Conservation (phyloP, 2,329 filamentous ascomycete species). For the Fusarium protoensiforme region DNA sequence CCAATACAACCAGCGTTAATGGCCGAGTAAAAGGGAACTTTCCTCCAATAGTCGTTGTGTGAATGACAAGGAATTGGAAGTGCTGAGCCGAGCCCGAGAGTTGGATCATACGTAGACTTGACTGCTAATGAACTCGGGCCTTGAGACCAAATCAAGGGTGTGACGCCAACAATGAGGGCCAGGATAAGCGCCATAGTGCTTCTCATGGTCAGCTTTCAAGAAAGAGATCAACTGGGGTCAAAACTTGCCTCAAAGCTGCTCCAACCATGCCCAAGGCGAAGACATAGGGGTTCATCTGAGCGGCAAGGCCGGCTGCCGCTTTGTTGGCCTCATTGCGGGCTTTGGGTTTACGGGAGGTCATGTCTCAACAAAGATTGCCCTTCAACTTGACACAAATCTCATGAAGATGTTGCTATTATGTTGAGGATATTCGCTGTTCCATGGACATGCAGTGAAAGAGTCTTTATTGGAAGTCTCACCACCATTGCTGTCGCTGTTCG, state of each 20-base stretch:
- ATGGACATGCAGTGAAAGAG: background rate
- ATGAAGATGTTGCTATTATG: background rate
- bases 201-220: background rate
- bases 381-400: background rate
- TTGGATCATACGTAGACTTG: background rate
- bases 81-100: background rate
- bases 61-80: constrained; percentile 70
- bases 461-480: background rate
- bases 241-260: constrained; percentile 22
- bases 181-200: constrained; percentile 25
- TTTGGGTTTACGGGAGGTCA: background rate
- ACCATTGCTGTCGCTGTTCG: background rate
- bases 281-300: constrained; percentile 20
- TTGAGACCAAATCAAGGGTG: constrained; percentile 19
- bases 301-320: background rate
- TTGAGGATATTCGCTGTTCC: background rate
- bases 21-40: constrained; percentile 71
- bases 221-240: fast-evolving
- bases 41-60: constrained; percentile 78
- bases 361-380: background rate
- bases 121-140: background rate
- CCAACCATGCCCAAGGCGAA: constrained; percentile 23
- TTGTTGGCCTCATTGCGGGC: background rate
- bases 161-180: constrained; percentile 14
- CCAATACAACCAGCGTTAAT: constrained; percentile 69